These are phyloP conservation scores for Macadamia integrifolia DNA, from an alignment of 164 flowering plant genomes.

Conservation along the genomic window DNA sequence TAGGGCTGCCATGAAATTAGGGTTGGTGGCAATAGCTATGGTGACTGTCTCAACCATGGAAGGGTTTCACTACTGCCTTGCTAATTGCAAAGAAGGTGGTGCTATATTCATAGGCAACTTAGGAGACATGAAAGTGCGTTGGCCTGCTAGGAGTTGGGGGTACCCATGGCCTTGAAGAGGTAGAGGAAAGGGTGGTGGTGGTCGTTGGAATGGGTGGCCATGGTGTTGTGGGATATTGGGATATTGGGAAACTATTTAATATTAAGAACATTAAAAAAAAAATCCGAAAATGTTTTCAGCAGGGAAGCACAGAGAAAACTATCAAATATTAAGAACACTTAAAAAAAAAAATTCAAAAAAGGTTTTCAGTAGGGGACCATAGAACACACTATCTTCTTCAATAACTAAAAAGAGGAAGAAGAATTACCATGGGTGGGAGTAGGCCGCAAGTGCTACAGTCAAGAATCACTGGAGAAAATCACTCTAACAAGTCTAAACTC, in stretches of 20 bases:
- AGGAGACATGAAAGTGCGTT: conserved; percentile 15
- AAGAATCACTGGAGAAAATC: too few species aligned
- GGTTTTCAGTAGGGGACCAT: too few species aligned
- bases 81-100: conserved; percentile 13
- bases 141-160: conserved; percentile 16
- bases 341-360: too few species aligned
- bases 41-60: conserved; percentile 34
- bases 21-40: conserved; percentile 46
- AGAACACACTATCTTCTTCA: too few species aligned
- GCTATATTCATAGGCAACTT: conserved; percentile 5
- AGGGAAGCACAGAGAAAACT: too few species aligned
- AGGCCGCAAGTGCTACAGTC: too few species aligned
- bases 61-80: conserved; percentile 11
- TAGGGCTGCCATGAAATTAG: conserved; percentile 49
- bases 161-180: conserved; percentile 3
- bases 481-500: too few species aligned
- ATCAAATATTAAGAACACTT: too few species aligned
- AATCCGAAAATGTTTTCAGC: too few species aligned
- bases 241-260: conserved; percentile 5
- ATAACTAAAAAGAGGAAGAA: too few species aligned
- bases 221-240: neutral
- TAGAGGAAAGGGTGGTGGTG: conserved; percentile 19
- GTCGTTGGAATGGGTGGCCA: conserved; percentile 18
- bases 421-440: too few species aligned
- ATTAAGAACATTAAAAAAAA: too few species aligned